Evolutionary conservation across 1,284 basidiomycete species (phyloP).

Genomic region (Caloboletus inedulis): DNA sequence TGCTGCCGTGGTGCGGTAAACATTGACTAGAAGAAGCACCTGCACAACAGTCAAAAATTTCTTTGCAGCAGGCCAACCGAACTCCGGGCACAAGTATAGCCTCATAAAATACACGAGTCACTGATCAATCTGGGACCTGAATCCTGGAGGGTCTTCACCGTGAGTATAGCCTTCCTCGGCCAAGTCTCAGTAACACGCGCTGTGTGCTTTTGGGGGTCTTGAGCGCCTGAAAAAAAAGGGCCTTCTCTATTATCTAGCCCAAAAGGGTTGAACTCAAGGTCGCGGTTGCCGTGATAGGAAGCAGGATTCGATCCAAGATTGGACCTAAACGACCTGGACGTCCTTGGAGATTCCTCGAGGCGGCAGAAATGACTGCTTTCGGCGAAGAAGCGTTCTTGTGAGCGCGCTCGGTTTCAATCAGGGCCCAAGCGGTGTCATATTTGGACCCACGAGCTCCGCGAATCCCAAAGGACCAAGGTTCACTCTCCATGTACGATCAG

Average conservation of each 20-base stretch:
- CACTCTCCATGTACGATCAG: slow-evolving; percentile 32
- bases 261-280: slow-evolving; percentile 23
- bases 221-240: slow-evolving; percentile 30
- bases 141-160: slow-evolving; percentile 14
- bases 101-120: slow-evolving; percentile 28
- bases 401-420: slow-evolving; percentile 31
- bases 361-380: slow-evolving; percentile 20
- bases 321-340: slow-evolving; percentile 16
- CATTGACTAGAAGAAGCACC: slow-evolving; percentile 10
- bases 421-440: slow-evolving; percentile 31
- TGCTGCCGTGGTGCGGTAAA: slow-evolving; percentile 11
- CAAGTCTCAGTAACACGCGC: slow-evolving; percentile 29
- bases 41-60: slow-evolving; percentile 15
- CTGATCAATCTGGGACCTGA: slow-evolving; percentile 14
- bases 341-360: slow-evolving; percentile 30
- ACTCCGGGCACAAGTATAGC: slow-evolving; percentile 20
- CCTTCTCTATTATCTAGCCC: slow-evolving; percentile 25
- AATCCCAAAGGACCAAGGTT: slow-evolving; percentile 31
- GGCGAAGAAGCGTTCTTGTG: slow-evolving; percentile 21
- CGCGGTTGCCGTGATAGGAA: slow-evolving; percentile 22
- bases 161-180: slow-evolving; percentile 35
- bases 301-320: slow-evolving; percentile 27
- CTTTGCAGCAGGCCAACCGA: slow-evolving; percentile 14
- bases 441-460: slow-evolving; percentile 35
- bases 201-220: slow-evolving; percentile 27